Base-by-base conservation (phyloP, 75 land plant species). In the Selaginella tamariscina region DNA sequence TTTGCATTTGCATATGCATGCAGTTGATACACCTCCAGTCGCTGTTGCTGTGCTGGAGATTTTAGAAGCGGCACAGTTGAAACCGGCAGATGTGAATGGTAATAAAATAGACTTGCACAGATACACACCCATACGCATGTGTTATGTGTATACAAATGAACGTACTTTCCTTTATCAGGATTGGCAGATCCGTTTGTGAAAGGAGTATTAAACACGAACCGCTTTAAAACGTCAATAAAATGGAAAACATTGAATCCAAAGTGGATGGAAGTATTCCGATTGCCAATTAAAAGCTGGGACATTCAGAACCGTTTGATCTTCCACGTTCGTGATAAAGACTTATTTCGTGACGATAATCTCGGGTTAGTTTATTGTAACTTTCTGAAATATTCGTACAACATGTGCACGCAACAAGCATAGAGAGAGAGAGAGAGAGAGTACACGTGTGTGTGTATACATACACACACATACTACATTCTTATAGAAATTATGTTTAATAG, bases 111-210 rank as follows among this genome's bases (percentile, higher is more conserved):
- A 62, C 59, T 22, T 15, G 57, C 27, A 26, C 30, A 72, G 56
- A 26, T 26, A 39, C 23, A 1, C 69, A 30, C 32, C 13, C 21
- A 21, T 29, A 27, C 26, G 28, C 31, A 27, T 27, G 30, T 69
- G 27, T 44, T 55, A 56, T n/a, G 24, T 13, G 68, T 56, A 24
- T 59, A 30, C 15, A 0, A 11, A 11, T 68, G 66, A 24, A 68
- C 27, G 28, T 55, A 66, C 56, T 72, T 73, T 55, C 71, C 64
- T 26, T 70, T 57, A 2, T 64, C 86, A 91, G 96, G 91, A 1
- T 65, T 84, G 75, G 78, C 96, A 26, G 99, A 95, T 79, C 99
- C 99, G 24, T 95, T 83, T 80, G 91, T 95, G 32, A 91, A 77
- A 69, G 89, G 85, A 8, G 67, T 73, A 24, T 72, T 90, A 55